These are phyloP conservation scores for Salvia sclarea DNA, from an alignment of 305 asterid species.

Conservation along the genomic window DNA sequence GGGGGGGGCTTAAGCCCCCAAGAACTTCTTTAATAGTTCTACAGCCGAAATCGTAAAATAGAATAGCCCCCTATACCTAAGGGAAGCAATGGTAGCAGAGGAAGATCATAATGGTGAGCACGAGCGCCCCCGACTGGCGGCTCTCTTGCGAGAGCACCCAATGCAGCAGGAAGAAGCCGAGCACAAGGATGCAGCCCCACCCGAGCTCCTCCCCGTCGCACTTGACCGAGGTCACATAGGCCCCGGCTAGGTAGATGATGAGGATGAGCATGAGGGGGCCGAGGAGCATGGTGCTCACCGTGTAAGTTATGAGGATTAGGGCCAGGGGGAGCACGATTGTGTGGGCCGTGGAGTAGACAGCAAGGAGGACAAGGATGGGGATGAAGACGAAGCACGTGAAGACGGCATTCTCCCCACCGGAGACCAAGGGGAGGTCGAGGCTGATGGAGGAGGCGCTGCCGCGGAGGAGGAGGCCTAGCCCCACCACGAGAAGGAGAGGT, in stretches of 20 bases:
- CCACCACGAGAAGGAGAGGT: constrained; percentile 57
- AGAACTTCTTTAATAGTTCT: too few relatives aligned
- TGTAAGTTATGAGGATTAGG: constrained; percentile 45
- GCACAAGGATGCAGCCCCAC: constrained; percentile 47
- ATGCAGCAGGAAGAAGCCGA: constrained; percentile 51
- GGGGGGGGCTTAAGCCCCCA: too few relatives aligned
- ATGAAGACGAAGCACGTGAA: constrained; percentile 51
- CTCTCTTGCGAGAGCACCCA: constrained; percentile 47
- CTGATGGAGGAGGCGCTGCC: constrained; percentile 44
- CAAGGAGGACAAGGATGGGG: constrained; percentile 46
- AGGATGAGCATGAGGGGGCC: constrained; percentile 60
- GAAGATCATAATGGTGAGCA: constrained; percentile 44
- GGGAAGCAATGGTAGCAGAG: constrained; percentile 46
- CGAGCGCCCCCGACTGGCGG: constrained; percentile 44
- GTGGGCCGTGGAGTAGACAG: constrained; percentile 44
- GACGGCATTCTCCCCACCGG: constrained; percentile 48
- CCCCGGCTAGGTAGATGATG: constrained; percentile 43
- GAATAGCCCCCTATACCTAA: not conserved
- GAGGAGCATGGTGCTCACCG: constrained; percentile 57
- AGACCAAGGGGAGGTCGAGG: constrained; percentile 44
- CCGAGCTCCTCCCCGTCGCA: constrained; percentile 54
- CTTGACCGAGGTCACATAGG: constrained; percentile 41
- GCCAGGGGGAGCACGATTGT: constrained; percentile 52
- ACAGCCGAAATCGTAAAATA: too few relatives aligned
- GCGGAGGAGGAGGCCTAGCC: constrained; percentile 61